Percentiles rank a stretch among this genome's conserved stretches.
These are phyloP conservation scores for Talaromyces sp. DNA, from an alignment of 2,329 filamentous ascomycete genomes.

Conservation along the genomic window DNA sequence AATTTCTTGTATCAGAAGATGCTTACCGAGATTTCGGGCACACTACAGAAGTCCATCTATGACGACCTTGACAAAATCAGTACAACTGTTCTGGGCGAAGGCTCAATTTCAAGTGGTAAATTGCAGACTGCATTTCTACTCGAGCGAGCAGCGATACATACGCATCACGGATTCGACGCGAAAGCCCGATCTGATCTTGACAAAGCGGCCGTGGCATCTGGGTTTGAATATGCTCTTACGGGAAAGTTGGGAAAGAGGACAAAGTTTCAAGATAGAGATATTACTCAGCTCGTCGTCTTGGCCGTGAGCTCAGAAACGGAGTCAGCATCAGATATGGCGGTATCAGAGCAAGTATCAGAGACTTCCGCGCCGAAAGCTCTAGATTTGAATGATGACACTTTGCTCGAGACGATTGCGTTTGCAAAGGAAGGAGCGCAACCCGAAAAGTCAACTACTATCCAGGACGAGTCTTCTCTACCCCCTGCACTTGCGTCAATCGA, in stretches of 20 bases:
- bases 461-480: conserved; percentile 55
- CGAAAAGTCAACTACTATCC: conserved; percentile 36
- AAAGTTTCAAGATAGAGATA: conserved; percentile 44
- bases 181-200: conserved; percentile 70
- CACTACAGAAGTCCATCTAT: conserved; percentile 60
- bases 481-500: conserved; percentile 61
- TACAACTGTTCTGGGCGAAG: conserved; percentile 32
- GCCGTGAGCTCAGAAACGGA: conserved; percentile 65
- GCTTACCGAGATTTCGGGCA: conserved; percentile 60
- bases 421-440: conserved; percentile 50
- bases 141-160: conserved; percentile 78
- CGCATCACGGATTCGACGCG: conserved; percentile 76
- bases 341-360: conserved; percentile 24
- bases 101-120: conserved; percentile 34
- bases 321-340: conserved; percentile 17
- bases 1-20: conserved; percentile 71
- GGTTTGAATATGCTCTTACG: conserved; percentile 77
- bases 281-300: conserved; percentile 85
- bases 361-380: conserved; percentile 62
- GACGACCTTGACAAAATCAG: conserved; percentile 55
- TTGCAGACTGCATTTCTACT: conserved; percentile 70
- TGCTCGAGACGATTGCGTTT: conserved; percentile 84
- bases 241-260: conserved; percentile 72
- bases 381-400: conserved; percentile 84
- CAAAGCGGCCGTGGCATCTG: conserved; percentile 62